Evolutionary conservation across 73 alveolate genomes (phyloP), one percentile per base, ranked within the genome.

Genomic region (Paramecium octaurelia): DNA sequence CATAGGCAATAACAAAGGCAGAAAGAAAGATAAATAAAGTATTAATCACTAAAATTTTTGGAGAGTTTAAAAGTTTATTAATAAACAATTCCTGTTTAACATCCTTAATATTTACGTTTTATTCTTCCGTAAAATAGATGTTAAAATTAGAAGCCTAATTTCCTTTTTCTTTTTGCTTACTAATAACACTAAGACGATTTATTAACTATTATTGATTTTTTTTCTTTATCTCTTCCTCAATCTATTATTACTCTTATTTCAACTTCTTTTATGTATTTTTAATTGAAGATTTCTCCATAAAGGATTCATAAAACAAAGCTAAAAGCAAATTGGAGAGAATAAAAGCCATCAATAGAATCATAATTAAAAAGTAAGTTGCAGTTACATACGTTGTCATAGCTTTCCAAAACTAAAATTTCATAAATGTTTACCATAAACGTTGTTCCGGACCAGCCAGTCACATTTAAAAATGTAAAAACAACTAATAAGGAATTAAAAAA

Each of bases 361-460:
- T 35, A n/a, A 43, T 10, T 23, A 80, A 23, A 46, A 80, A 80
- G 9, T 44, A 80, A 0, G 54, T 23, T 20, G 91, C 91, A 21
- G 91, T 48, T 8, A 48, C 46, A 23, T 44, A 80, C 3, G 91
- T 80, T n/a, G 91, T 80, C 75, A 80, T 80, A 4, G 91, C 70
- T 44, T 80, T 42, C 91, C 91, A 80, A 80, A 31, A 80, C 91
- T 73, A 36, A 38, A 38, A 16, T 5, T 36, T 6, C 34, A 42
- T 57, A 18, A 24, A 57, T 12, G 1, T 2, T 16, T 87, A 87
- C 93, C 88, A 70, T 68, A 46, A 46, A 89, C 11, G 91, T 89
- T 29, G 94, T 89, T 43, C 58, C 86, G 11, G 88, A 54, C 94
- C 94, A 89, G 3, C 94, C 94, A 8, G 70, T 89, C 6, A 89